phyloP scores from a whole-genome alignment of 2,329 filamentous ascomycete species.

The Fusarium beomiforme region DNA sequence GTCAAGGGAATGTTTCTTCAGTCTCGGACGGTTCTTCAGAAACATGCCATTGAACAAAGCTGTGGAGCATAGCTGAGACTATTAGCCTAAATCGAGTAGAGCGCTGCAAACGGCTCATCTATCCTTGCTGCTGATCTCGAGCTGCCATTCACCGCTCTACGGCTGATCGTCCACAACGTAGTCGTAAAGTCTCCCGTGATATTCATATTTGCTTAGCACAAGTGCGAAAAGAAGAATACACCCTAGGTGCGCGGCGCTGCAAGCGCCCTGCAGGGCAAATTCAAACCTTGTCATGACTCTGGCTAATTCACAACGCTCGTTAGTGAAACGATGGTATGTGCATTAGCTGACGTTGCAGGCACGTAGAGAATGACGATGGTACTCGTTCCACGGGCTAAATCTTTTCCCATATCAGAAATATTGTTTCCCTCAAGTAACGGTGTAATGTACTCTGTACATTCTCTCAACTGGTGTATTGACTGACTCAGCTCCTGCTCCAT shows the following conservation, averaged over 20 bases:
- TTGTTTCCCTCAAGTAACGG: not conserved
- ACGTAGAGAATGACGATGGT: not conserved
- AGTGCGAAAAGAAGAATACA: not conserved
- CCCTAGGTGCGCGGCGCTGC: no score
- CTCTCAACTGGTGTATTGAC: not conserved
- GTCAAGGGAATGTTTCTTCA: not conserved
- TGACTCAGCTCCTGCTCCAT: not conserved
- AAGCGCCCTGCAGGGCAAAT: not conserved
- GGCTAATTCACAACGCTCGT: not conserved
- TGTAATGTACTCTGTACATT: not conserved
- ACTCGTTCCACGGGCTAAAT: not conserved
- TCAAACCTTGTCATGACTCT: not conserved
- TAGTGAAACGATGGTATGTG: conserved; percentile 2
- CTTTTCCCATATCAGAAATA: not conserved
- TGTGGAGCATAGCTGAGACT: not conserved
- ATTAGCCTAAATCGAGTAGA: not conserved
- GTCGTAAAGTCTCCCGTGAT: no score
- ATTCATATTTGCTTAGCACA: not conserved
- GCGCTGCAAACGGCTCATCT: not conserved
- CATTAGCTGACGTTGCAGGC: not conserved
- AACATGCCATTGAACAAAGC: not conserved
- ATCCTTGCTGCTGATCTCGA: conserved; percentile 19
- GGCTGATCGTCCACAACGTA: not conserved
- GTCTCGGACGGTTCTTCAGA: not conserved
- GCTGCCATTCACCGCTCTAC: not conserved